phyloP scores from a whole-genome alignment of 2,329 filamentous ascomycete species.

The Xylariaceae sp. region DNA sequence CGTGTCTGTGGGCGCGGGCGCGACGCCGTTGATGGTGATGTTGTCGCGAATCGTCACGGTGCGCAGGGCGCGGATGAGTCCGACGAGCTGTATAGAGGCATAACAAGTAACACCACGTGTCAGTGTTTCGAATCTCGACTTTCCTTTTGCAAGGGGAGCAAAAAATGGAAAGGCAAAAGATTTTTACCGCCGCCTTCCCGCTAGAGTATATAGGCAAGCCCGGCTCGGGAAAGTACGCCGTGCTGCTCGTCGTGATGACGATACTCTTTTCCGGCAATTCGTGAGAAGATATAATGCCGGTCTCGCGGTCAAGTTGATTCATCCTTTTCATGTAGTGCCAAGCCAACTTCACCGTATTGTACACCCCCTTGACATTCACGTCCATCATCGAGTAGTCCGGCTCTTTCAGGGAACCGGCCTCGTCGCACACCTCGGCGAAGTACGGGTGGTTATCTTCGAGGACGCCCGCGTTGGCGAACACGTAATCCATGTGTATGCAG shows the following conservation, averaged over 20 bases:
- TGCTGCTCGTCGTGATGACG: conserved; percentile 35
- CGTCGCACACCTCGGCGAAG: conserved; percentile 26
- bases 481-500: conserved; percentile 26
- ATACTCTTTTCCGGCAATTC: too few species aligned
- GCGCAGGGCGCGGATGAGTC: conserved; percentile 31
- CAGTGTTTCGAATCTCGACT: too few species aligned
- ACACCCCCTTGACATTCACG: conserved; percentile 29
- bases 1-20: conserved; percentile 33
- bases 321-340: conserved; percentile 23
- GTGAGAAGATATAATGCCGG: too few species aligned
- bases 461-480: conserved; percentile 32
- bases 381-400: conserved; percentile 29
- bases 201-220: conserved; percentile 29
- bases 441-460: conserved; percentile 29
- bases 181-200: conserved; percentile 7
- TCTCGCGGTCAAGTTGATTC: conserved; percentile 19
- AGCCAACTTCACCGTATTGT: conserved; percentile 33
- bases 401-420: conserved; percentile 25
- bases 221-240: conserved; percentile 34
- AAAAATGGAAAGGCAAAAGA: too few species aligned
- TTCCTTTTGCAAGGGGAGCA: too few species aligned
- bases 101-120: too few species aligned
- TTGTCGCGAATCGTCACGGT: conserved; percentile 20
- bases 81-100: conserved; percentile 27
- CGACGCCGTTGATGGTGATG: conserved; percentile 36